These are phyloP conservation scores for Penicillium sp. DNA, from an alignment of 2,329 filamentous ascomycete species.

Conservation along the genomic window DNA sequence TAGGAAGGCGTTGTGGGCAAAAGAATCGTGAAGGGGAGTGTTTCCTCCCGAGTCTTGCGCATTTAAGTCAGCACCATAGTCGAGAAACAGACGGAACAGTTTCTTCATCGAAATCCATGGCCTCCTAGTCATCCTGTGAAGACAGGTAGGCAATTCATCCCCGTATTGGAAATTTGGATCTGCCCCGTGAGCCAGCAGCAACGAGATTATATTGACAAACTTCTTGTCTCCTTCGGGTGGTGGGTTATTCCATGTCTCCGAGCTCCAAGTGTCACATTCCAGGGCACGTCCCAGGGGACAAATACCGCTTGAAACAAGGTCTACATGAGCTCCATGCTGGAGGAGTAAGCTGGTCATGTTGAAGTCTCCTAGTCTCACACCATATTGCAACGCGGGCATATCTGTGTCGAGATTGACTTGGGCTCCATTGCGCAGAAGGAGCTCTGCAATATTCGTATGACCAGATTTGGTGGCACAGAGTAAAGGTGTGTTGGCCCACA, in stretches of 20 bases:
- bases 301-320: neutral
- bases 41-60: too few species aligned
- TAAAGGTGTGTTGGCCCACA: neutral
- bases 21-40: too few species aligned
- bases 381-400: neutral
- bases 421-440: neutral
- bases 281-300: neutral
- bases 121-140: neutral
- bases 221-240: neutral
- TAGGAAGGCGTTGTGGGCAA: neutral
- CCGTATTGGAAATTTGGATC: neutral
- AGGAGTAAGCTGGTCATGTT: neutral
- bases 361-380: neutral
- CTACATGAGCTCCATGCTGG: neutral
- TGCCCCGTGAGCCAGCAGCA: neutral
- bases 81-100: neutral
- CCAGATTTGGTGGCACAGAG: neutral
- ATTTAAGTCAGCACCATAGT: neutral
- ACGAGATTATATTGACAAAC: neutral
- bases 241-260: too few species aligned
- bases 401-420: neutral
- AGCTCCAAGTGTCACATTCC: neutral
- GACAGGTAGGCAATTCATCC: neutral
- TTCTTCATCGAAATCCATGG: neutral
- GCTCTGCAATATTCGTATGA: neutral